Conservation (phyloP, 1,284 basidiomycete species). For the Chondrostereum purpureum region DNA sequence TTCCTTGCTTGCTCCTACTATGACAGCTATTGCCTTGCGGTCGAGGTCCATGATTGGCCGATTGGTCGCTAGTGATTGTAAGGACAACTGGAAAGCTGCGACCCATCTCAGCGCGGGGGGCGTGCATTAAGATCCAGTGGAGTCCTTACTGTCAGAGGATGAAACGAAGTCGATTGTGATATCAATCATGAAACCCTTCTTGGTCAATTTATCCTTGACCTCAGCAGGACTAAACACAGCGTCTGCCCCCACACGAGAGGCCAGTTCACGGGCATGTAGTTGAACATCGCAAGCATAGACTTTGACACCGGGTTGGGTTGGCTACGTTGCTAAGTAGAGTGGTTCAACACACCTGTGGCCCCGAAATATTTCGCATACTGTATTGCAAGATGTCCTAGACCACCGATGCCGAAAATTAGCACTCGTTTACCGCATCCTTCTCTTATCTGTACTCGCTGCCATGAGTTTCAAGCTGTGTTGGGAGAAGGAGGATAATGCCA, state of each 20-base stretch:
- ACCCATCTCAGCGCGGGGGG: no score
- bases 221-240: conserved; percentile 18
- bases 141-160: conserved; percentile 17
- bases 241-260: conserved; percentile 18
- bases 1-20: background rate
- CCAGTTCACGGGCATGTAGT: conserved; percentile 18
- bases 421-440: conserved; percentile 11
- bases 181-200: conserved; percentile 18
- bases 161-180: conserved; percentile 20
- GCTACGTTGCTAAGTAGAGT: background rate
- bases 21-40: no score
- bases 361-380: conserved; percentile 22
- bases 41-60: no score
- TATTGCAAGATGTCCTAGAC: conserved; percentile 23
- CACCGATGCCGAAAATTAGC: conserved; percentile 24
- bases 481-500: background rate
- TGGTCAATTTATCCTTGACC: conserved; percentile 14
- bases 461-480: no score
- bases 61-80: no score
- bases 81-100: no score
- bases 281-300: conserved; percentile 22
- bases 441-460: background rate
- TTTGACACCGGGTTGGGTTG: background rate
- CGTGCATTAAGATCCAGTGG: no score
- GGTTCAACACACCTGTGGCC: conserved; percentile 12